Conservation (phyloP, 441 rosid genomes). For the Erodium texanum region DNA sequence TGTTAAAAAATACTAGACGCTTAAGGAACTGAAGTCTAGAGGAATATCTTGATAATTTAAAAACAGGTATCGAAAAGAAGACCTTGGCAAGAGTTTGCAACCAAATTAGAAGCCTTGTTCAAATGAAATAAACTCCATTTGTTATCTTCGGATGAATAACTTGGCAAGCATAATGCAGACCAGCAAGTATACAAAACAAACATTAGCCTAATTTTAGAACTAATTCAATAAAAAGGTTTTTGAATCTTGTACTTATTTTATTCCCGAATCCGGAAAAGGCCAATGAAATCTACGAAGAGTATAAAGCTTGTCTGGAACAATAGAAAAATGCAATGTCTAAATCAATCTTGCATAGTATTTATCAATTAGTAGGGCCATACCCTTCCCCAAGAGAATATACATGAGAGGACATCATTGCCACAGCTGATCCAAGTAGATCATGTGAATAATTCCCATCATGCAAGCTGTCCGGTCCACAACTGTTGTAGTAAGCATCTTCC, state of each 20-base stretch:
- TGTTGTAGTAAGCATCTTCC: conserved; percentile 2
- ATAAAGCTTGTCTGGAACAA: background rate
- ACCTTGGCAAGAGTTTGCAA: too few species aligned
- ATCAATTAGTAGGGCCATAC: conserved; percentile 34
- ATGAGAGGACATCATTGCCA: conserved; percentile 85
- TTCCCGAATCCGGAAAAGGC: background rate
- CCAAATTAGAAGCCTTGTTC: background rate
- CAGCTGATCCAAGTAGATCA: conserved; percentile 59
- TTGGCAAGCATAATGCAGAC: background rate
- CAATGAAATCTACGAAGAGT: background rate
- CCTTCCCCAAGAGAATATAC: conserved; percentile 89
- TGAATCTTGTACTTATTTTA: background rate
- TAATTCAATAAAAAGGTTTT: background rate
- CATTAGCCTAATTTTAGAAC: background rate
- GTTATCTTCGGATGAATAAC: background rate
- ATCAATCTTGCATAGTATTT: background rate
- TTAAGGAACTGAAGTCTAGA: too few species aligned
- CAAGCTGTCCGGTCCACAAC: conserved; percentile 24
- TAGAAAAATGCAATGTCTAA: background rate
- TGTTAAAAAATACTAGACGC: background rate
- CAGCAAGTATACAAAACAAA: background rate
- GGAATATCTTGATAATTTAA: too few species aligned
- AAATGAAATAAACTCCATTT: background rate
- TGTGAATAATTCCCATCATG: conserved; percentile 29
- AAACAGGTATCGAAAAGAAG: too few species aligned